Conservation (phyloP, 345 rosid genomes). For the Brassica juncea region DNA sequence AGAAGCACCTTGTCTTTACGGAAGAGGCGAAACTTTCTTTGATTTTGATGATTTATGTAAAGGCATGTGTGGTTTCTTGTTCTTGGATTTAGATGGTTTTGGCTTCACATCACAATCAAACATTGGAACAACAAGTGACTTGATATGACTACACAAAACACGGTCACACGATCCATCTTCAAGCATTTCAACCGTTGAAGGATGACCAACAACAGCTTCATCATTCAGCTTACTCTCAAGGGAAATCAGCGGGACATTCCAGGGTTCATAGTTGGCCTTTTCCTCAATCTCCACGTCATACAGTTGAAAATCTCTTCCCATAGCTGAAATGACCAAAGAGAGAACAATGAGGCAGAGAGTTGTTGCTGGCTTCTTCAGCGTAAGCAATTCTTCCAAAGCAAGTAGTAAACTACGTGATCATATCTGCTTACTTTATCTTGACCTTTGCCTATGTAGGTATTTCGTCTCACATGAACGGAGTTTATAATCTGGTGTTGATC, state of each 20-base stretch:
- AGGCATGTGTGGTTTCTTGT: conserved; percentile 23
- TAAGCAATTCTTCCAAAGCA: conserved; percentile 26
- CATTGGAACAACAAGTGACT: conserved; percentile 35
- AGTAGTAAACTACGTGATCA: no score
- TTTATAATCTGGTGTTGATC: conserved; percentile 49
- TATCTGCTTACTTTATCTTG: no score
- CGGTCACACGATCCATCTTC: conserved; percentile 45
- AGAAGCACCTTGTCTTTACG: conserved; percentile 75
- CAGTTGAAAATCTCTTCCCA: conserved; percentile 48
- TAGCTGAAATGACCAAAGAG: conserved; percentile 51
- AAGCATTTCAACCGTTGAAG: conserved; percentile 64
- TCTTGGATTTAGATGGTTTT: conserved; percentile 36
- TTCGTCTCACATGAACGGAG: no score
- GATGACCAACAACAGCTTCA: conserved; percentile 85
- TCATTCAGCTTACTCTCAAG: conserved; percentile 77
- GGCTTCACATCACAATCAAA: conserved; percentile 23
- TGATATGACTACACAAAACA: conserved; percentile 33
- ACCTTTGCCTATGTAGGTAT: no score
- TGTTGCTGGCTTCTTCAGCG: conserved; percentile 45
- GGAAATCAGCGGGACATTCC: conserved; percentile 84
- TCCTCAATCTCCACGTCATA: conserved; percentile 73
- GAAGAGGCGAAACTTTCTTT: conserved; percentile 56
- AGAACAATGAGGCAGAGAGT: conserved; percentile 38
- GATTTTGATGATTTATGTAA: conserved; percentile 39
- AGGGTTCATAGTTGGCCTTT: conserved; percentile 62